These are phyloP conservation scores for Phytophthora multivora DNA, from an alignment of 352 stramenopile species.

Conservation along the genomic window DNA sequence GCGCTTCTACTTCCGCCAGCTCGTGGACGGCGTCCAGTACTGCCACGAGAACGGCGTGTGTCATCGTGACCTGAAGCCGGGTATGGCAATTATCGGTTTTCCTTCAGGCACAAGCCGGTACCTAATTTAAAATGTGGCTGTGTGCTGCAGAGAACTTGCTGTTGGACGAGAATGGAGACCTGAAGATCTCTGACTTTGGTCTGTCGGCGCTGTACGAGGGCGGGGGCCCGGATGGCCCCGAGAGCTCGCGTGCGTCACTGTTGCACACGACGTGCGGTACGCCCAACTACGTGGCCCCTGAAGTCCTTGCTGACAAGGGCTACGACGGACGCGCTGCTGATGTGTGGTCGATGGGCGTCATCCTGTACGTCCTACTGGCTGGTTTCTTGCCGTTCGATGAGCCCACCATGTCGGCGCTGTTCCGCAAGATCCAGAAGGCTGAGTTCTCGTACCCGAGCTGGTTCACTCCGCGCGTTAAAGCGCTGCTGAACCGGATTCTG, in stretches of 20 bases:
- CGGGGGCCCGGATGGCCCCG: slow-evolving; percentile 69
- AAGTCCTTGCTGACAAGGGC: slow-evolving; percentile 94
- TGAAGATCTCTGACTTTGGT: slow-evolving; percentile 99
- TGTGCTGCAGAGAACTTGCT: slow-evolving; percentile 92
- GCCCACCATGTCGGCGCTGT: slow-evolving; percentile 94
- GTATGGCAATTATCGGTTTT: slow-evolving; percentile 32
- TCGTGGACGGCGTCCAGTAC: slow-evolving; percentile 97
- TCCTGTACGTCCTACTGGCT: slow-evolving; percentile 96
- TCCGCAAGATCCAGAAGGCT: slow-evolving; percentile 97
- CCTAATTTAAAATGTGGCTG: background rate
- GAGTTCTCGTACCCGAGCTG: slow-evolving; percentile 95
- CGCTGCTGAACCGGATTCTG: slow-evolving; percentile 92
- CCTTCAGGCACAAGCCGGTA: background rate
- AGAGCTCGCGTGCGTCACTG: slow-evolving; percentile 89
- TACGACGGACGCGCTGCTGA: slow-evolving; percentile 93
- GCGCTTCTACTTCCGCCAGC: slow-evolving; percentile 98
- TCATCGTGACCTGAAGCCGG: slow-evolving; percentile 96
- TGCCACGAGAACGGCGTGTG: slow-evolving; percentile 98
- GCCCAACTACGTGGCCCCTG: slow-evolving; percentile 96
- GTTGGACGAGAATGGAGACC: slow-evolving; percentile 94
- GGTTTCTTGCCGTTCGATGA: slow-evolving; percentile 96
- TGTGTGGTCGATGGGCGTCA: slow-evolving; percentile 99
- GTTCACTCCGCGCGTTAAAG: slow-evolving; percentile 90
- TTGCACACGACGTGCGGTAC: slow-evolving; percentile 97
- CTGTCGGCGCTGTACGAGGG: slow-evolving; percentile 94